Conservation (phyloP, 2,329 filamentous ascomycete species). For the Penicillium sumatraense region DNA sequence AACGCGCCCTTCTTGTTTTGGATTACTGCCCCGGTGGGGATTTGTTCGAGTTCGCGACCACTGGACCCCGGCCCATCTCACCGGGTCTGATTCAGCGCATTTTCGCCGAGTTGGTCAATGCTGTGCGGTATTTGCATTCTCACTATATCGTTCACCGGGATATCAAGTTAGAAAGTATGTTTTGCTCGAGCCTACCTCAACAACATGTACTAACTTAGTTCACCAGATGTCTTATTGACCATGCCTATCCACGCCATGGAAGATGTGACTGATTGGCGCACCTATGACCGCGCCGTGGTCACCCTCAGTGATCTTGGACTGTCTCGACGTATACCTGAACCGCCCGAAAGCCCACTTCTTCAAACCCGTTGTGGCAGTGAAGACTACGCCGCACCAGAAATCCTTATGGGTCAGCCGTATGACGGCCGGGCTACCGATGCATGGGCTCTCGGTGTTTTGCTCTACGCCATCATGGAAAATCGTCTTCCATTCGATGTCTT, state of each 20-base stretch:
- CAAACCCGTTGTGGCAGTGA: conserved; percentile 93
- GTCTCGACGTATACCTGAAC: conserved; percentile 75
- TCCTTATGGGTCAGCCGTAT: conserved; percentile 93
- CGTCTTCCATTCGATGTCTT: conserved; percentile 89
- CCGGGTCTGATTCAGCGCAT: conserved; percentile 77
- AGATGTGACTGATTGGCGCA: conserved; percentile 70
- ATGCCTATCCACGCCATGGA: conserved; percentile 70
- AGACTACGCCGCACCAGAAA: conserved; percentile 95
- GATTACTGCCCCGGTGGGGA: conserved; percentile 94
- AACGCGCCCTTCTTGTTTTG: conserved; percentile 81
- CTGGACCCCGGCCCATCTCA: conserved; percentile 69
- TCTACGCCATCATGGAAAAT: conserved; percentile 94
- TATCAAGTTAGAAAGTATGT: conserved; percentile 92
- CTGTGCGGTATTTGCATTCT: conserved; percentile 82
- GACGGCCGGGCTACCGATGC: conserved; percentile 90
- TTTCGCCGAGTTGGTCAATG: conserved; percentile 85
- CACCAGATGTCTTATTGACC: conserved; percentile 85
- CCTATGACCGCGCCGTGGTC: conserved; percentile 79
- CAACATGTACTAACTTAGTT: conserved; percentile 19
- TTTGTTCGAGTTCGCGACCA: conserved; percentile 87
- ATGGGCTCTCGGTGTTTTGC: conserved; percentile 90
- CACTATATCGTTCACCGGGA: conserved; percentile 91
- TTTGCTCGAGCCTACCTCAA: neutral
- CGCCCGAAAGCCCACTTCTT: conserved; percentile 80
- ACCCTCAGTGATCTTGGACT: conserved; percentile 92